Evolutionary conservation across 495 filamentous ascomycete species (phyloP), one percentile per base, ranked within the genome.

Genomic region (Penicillium cinerascens): DNA sequence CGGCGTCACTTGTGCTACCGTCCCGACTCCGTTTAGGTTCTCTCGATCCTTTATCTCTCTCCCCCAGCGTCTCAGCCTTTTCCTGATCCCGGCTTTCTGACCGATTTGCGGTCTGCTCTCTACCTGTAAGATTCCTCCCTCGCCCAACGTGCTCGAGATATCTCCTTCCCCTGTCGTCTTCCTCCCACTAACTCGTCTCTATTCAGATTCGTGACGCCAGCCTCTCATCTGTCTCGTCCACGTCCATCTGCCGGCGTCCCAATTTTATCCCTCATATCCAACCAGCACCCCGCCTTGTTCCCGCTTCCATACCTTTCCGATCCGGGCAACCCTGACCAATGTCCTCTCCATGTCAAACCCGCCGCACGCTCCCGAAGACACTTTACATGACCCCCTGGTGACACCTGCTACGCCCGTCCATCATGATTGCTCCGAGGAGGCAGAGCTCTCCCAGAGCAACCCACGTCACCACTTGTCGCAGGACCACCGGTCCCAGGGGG

Each of bases 301-400:
- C 57, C 60, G 51, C 56, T 67, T 63, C 60, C 61, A 46, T 60
- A 61, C 64, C 52, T 51, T 64, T 61, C 62, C 63, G 56, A 62
- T 20, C 61, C 60, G 53, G 63, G 63, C 54, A 65, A 55, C 38
- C 61, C 60, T 73, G 68, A 76, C 76, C 76, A 76, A 80, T 81
- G 78, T 76, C 64, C 67, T 72, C 67, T 69, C 67, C 78, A 81
- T 81, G 78, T 81, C 78, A 78, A 79, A 66, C 29, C 65, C 73
- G 69, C 67, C 70, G 69, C 66, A 68, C 68, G 75, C 70, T 67
- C 62, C 76, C 67, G 71, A 72, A 64, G 60, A 75, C 60, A 65
- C 69, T 67, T 65, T 67, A 70, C 72, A 71, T 68, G 64, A 62
- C 67, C 64, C 71, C 66, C 66, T 71, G 76, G 70, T 79, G 73